A percentile compares a stretch with the other conserved stretches of the same genome.
Evolutionary conservation across 1,284 basidiomycete species (phyloP).

Genomic region (Cryptococcus neoformans): DNA sequence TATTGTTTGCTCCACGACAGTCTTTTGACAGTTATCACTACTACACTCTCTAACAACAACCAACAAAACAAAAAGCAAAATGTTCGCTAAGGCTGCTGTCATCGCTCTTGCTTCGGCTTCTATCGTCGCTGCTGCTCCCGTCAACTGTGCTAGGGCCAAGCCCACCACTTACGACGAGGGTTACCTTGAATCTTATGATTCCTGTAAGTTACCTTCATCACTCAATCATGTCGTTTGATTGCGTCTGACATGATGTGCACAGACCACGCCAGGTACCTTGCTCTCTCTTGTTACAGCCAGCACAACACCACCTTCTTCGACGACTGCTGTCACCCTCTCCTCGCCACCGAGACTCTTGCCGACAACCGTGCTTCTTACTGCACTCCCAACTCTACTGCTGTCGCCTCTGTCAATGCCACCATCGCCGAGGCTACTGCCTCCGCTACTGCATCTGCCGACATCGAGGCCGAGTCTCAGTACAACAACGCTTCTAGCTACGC

Average conservation of each 20-base stretch:
- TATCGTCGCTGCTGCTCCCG: slow-evolving; percentile 54
- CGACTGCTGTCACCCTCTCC: slow-evolving; percentile 58
- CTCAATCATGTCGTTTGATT: not conserved
- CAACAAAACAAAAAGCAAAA: slow-evolving; percentile 25
- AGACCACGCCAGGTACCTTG: slow-evolving; percentile 63
- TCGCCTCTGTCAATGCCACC: slow-evolving; percentile 22
- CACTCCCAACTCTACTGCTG: slow-evolving; percentile 43
- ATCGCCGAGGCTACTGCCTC: slow-evolving; percentile 30
- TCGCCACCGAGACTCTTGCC: slow-evolving; percentile 54
- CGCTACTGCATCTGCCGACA: slow-evolving; percentile 19
- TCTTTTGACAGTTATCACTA: not conserved
- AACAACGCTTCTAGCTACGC: slow-evolving; percentile 14
- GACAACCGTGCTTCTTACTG: slow-evolving; percentile 58
- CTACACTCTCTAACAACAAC: slow-evolving; percentile 12
- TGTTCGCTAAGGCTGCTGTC: slow-evolving; percentile 53
- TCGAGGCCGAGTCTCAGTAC: slow-evolving; percentile 11
- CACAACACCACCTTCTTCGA: slow-evolving; percentile 63
- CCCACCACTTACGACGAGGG: slow-evolving; percentile 34
- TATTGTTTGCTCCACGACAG: not conserved
- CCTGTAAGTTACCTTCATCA: slow-evolving; percentile 42
- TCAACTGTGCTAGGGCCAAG: slow-evolving; percentile 46
- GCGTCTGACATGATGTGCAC: slow-evolving; percentile 1
- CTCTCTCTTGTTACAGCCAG: slow-evolving; percentile 56
- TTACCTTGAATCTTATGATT: slow-evolving; percentile 56
- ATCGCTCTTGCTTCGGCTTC: slow-evolving; percentile 49